These are phyloP conservation scores for Crepidotus variabilis DNA, from an alignment of 768 basidiomycete species.

Conservation along the genomic window DNA sequence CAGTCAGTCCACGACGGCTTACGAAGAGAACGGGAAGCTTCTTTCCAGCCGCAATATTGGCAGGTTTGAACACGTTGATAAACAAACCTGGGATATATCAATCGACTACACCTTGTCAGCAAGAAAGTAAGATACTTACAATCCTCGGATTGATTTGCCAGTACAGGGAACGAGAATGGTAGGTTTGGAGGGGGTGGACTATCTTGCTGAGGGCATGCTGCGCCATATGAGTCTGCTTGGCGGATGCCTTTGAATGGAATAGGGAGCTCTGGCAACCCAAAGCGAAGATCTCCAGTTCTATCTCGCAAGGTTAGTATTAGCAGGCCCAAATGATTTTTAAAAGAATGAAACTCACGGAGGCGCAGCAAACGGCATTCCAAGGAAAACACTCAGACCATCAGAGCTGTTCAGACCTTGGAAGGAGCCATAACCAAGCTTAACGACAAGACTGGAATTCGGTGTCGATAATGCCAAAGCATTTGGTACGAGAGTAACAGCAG, in stretches of 20 bases:
- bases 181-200: neutral
- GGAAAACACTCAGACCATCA: slow-evolving; percentile 19
- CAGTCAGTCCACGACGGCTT: neutral
- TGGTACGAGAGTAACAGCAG: no score
- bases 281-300: slow-evolving; percentile 32
- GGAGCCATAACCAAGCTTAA: slow-evolving; percentile 9
- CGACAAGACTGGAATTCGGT: neutral
- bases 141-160: slow-evolving; percentile 19
- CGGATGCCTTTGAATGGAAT: slow-evolving; percentile 25
- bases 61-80: slow-evolving; percentile 37
- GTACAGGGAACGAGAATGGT: neutral
- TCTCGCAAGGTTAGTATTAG: neutral
- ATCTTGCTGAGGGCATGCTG: slow-evolving; percentile 24
- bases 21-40: slow-evolving; percentile 43
- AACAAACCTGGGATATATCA: slow-evolving; percentile 29
- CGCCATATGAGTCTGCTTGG: slow-evolving; percentile 29
- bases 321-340: neutral
- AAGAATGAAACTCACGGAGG: slow-evolving; percentile 26
- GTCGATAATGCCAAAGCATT: neutral
- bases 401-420: slow-evolving; percentile 10
- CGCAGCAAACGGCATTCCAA: slow-evolving; percentile 38
- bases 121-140: slow-evolving; percentile 14
- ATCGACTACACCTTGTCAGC: neutral
- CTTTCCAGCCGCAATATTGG: slow-evolving; percentile 15
- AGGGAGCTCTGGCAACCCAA: slow-evolving; percentile 26